These are phyloP conservation scores for Bacidia gigantensis DNA, from an alignment of 495 filamentous ascomycete species.

Conservation along the genomic window DNA sequence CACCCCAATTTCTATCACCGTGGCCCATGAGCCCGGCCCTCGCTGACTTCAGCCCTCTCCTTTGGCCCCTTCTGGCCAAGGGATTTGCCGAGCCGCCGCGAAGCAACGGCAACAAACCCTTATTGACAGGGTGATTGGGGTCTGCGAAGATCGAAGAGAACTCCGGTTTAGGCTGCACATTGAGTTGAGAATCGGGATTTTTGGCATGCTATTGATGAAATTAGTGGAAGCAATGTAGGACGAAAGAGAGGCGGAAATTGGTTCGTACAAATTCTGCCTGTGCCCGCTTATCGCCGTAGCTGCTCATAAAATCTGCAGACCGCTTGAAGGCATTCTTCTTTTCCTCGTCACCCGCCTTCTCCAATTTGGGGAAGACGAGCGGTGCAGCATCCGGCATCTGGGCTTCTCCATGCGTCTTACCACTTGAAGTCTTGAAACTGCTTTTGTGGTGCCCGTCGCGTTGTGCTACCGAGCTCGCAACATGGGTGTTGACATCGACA, in stretches of 20 bases:
- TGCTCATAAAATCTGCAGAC: conserved; percentile 12
- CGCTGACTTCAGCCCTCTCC: not conserved
- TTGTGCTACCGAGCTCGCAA: conserved; percentile 1
- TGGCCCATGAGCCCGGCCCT: too few relatives aligned
- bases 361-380: conserved; percentile 35
- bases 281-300: conserved; percentile 34
- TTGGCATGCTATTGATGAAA: conserved; percentile 10
- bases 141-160: conserved; percentile 41
- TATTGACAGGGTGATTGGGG: conserved; percentile 38
- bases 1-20: too few relatives aligned
- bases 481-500: conserved; percentile 24
- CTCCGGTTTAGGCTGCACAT: conserved; percentile 16
- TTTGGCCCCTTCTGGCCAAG: conserved; percentile 1
- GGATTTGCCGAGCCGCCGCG: too few relatives aligned
- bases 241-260: not conserved
- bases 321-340: conserved; percentile 6
- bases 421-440: conserved; percentile 24
- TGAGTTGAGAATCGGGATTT: conserved; percentile 22
- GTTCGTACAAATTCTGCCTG: conserved; percentile 44
- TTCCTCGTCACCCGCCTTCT: conserved; percentile 16
- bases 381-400: conserved; percentile 33
- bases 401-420: conserved; percentile 27
- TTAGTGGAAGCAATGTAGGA: conserved; percentile 1
- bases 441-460: conserved; percentile 14
- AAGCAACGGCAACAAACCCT: conserved; percentile 19